A percentile compares a stretch with the other conserved stretches of the same genome.
Conservation (phyloP, 1,284 basidiomycete genomes). For the Phlebopus sp. region DNA sequence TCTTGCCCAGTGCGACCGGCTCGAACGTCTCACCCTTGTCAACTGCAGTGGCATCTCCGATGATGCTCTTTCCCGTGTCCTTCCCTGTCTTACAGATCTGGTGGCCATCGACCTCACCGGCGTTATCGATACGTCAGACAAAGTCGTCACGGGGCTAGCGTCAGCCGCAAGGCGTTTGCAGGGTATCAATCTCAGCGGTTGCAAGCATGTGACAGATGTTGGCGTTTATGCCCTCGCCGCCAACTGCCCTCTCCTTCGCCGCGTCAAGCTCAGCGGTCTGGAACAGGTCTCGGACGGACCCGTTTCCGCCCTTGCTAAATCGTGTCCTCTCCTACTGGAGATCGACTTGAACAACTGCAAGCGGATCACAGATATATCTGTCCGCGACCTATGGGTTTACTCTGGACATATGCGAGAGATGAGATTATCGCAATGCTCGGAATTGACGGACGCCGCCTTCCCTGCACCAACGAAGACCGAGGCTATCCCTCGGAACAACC, state of each 20-base stretch:
- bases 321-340: constrained; percentile 88
- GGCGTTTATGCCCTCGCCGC: constrained; percentile 78
- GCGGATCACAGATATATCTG: constrained; percentile 72
- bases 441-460: constrained; percentile 85
- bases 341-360: constrained; percentile 89
- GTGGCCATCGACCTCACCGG: constrained; percentile 89
- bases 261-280: constrained; percentile 85
- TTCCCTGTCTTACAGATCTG: constrained; percentile 72
- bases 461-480: constrained; percentile 60
- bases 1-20: constrained; percentile 74
- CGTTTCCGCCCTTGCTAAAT: constrained; percentile 74
- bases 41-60: constrained; percentile 77
- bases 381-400: constrained; percentile 84
- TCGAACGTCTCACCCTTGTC: constrained; percentile 91
- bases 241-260: constrained; percentile 74
- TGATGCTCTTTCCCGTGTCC: constrained; percentile 63
- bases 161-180: constrained; percentile 75
- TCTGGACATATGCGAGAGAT: constrained; percentile 88
- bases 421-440: constrained; percentile 76
- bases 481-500: constrained; percentile 43
- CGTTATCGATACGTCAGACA: constrained; percentile 68
- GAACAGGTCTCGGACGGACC: constrained; percentile 78
- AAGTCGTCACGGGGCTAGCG: constrained; percentile 71
- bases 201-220: constrained; percentile 77
- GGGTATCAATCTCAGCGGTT: constrained; percentile 90